Base-by-base conservation (phyloP, 768 basidiomycete species). In the Termitomyces heimii region DNA sequence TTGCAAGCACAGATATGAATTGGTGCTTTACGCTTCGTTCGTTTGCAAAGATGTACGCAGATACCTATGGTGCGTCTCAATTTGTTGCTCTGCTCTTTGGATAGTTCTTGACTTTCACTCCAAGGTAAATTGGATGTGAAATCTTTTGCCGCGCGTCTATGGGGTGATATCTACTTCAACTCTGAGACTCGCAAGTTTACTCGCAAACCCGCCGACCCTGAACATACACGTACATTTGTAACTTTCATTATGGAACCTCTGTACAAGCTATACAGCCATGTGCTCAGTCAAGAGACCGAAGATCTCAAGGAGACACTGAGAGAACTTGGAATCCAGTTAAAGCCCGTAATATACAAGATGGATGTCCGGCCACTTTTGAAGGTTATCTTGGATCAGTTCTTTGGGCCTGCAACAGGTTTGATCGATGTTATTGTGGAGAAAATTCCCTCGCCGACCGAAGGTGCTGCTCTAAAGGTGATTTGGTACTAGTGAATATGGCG, bases 141-240 rank as follows among this genome's bases (percentile, higher is more conserved):
- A 34, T 81, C 86, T 9, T 96, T 99, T 62, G 93, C 95, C 18
- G 84, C 83, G 61, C 84, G 97, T 35, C 82, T 99, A 14, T 99
- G 97, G 97, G 97, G 97, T 16, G 95, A 98, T 73, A 93, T 98
- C 66, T 99, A 94, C 75, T 98, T 91, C 73, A 85, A 94, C 71
- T 67, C 77, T 43, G 85, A 91, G 58, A 83, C 82, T 18, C 85
- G 94, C 58, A 94, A 94, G 69, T 99, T 99, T 71, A 88, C 86
- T 3, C 85, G 93, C 49, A 94, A 94, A 69, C 84, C 84, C 42
- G 74, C 81, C 5, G 94, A 94, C 63, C 82, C 89, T 0, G 92
- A 94, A 63, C 77, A 84, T 43, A 81, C 82, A 50, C 82, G 97
- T 28, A 85, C 91, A 34, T 99, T 99, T 65, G 91, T 97, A 44